Evolutionary conservation across 2,329 filamentous ascomycete species (phyloP), one percentile per base, ranked within the genome.

Genomic region (Pestalotiopsis sp.): DNA sequence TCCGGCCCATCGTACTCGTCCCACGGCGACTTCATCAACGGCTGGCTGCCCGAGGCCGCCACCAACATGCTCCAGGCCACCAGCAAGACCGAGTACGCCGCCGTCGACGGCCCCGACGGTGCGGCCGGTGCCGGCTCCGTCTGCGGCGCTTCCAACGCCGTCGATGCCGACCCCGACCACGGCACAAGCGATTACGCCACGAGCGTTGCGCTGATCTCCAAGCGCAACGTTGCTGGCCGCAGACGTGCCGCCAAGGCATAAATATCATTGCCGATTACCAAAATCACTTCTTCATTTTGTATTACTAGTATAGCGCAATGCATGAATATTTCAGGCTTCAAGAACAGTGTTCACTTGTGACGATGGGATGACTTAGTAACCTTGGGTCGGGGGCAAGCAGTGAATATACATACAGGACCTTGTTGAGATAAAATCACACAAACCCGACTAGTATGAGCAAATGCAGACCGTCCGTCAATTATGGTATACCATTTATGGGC

Each of bases 21-120:
- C 45, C 83, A 85, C 68, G 83, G 83, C 40, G 83, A 85, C 71
- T 84, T 84, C 70, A 82, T 85, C 72, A 84, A 83, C 38, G 83
- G 78, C 17, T 85, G 83, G 83, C 78, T 78, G 2, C 72, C 73
- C 20, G 81, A 83, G 56, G 81, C 80, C 0, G 82, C 81, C 0
- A 58, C 73, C 69, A 81, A 80, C 68, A 83, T 84, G 82, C 66
- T 84, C 11, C 72, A 70, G 20, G 75, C 79, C 3, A 73, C 71
- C 20, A 70, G 72, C 40, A 72, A 80, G 66, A 59, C 45, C 59
- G 65, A 65, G 65, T 69, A 64, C 40, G 38, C 66, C 3, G 60
- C 45, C 20, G 68, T 69, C 45, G 66, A 68, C 45, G 65, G 65
- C 36, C 52, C 66, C 59, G 71, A 78, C 52, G 80, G 80, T 7